Percentiles rank a stretch among this genome's conserved stretches.
These are phyloP conservation scores for Candida krabiensis DNA, from an alignment of 805 yeast species.

Conservation along the genomic window DNA sequence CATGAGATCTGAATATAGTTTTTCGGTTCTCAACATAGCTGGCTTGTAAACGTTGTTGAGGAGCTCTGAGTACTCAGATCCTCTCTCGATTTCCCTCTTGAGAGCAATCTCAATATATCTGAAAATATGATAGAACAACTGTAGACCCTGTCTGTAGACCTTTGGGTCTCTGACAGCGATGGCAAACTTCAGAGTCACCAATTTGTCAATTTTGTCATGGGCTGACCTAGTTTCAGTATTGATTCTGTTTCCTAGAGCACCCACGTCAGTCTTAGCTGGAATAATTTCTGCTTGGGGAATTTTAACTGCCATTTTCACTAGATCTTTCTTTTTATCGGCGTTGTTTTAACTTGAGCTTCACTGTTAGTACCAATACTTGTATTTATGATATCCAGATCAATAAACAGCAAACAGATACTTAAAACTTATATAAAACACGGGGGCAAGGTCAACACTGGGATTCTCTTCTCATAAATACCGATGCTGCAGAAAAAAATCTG, in stretches of 20 bases:
- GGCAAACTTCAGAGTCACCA: slow-evolving; percentile 68
- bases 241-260: slow-evolving; percentile 82
- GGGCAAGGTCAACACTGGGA: no score
- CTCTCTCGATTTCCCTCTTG: slow-evolving; percentile 42
- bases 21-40: slow-evolving; percentile 60
- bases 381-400: no score
- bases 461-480: no score
- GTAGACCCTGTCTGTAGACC: slow-evolving; percentile 79
- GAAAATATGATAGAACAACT: slow-evolving; percentile 69
- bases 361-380: no score
- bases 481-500: background rate
- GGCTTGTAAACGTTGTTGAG: slow-evolving; percentile 66
- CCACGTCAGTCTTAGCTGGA: slow-evolving; percentile 77
- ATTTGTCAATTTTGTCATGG: slow-evolving; percentile 69
- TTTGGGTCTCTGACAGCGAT: slow-evolving; percentile 73
- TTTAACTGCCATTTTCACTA: slow-evolving; percentile 14
- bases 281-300: slow-evolving; percentile 46
- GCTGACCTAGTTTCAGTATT: slow-evolving; percentile 62
- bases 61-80: slow-evolving; percentile 43
- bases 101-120: slow-evolving; percentile 58
- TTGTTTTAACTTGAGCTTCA: no score
- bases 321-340: no score
- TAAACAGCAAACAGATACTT: no score
- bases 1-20: slow-evolving; percentile 59
- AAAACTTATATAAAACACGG: no score